Percentiles rank a stretch among this genome's conserved stretches.
Conservation (phyloP, 2,329 filamentous ascomycete species). For the Apiospora koreana region DNA sequence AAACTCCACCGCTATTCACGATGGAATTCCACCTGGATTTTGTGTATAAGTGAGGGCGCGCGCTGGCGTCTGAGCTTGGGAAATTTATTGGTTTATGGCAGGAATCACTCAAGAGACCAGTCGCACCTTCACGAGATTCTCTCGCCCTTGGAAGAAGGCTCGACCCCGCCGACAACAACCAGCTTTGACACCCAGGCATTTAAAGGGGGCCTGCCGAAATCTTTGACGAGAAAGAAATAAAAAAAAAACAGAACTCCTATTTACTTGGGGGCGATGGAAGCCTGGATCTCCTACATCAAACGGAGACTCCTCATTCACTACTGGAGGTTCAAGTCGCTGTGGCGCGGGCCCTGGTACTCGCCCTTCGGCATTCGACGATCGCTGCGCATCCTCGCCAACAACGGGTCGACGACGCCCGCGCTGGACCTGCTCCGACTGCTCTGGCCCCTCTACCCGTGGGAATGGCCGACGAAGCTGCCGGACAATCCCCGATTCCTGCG, state of each 20-base stretch:
- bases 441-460: slow-evolving; percentile 16
- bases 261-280: not conserved
- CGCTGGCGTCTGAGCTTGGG: slow-evolving; percentile 4
- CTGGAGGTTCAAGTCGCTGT: slow-evolving; percentile 5
- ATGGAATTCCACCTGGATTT: slow-evolving; percentile 6
- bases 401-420: not conserved
- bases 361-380: not conserved
- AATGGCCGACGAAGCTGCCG: slow-evolving; percentile 8
- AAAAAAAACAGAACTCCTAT: not conserved
- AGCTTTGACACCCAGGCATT: not conserved
- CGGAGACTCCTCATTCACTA: slow-evolving; percentile 7
- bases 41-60: slow-evolving; percentile 7
- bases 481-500: slow-evolving; percentile 13
- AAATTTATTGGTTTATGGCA: not conserved
- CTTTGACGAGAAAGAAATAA: not conserved
- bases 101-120: not conserved
- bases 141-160: not conserved
- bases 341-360: slow-evolving; percentile 5
- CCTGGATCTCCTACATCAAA: slow-evolving; percentile 7
- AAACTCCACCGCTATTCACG: slow-evolving; percentile 7
- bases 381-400: not conserved
- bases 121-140: slow-evolving; percentile 1
- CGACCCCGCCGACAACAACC: slow-evolving; percentile 1
- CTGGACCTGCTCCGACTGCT: slow-evolving; percentile 10
- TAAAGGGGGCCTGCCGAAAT: not conserved